Percentiles rank a stretch among this genome's conserved stretches.
Conservation (phyloP, 176 grass and related monocot genomes). For the Carex myosuroides region DNA sequence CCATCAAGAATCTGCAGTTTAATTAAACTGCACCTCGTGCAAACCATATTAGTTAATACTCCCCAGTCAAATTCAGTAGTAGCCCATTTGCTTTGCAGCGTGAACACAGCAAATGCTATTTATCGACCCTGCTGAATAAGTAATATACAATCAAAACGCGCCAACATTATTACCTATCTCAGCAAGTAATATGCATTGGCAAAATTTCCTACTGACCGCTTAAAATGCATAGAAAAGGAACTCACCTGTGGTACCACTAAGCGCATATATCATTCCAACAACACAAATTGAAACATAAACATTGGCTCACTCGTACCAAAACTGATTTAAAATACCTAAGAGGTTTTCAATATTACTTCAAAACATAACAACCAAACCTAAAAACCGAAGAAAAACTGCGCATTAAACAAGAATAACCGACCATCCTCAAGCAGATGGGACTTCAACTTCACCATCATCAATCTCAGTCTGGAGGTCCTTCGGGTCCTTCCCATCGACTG, state of each 20-base stretch:
- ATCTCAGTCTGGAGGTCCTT: slow-evolving; percentile 84
- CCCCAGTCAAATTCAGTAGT: no score
- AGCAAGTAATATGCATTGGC: not conserved
- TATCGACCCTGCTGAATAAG: not conserved
- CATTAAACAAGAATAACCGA: not conserved
- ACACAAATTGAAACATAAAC: slow-evolving; percentile 7
- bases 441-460: slow-evolving; percentile 61
- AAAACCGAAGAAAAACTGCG: not conserved
- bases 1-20: no score
- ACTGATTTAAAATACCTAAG: not conserved
- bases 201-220: not conserved
- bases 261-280: not conserved
- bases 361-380: slow-evolving; percentile 12
- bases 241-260: not conserved
- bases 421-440: slow-evolving; percentile 47
- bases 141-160: not conserved
- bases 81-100: not conserved
- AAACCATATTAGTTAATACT: no score
- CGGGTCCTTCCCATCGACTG: slow-evolving; percentile 76
- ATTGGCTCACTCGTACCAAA: slow-evolving; percentile 10
- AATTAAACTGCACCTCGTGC: no score
- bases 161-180: not conserved
- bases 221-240: not conserved
- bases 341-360: not conserved
- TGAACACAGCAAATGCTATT: not conserved